phyloP scores from a whole-genome alignment of 352 stramenopile species.

The Plasmopara viticola region DNA sequence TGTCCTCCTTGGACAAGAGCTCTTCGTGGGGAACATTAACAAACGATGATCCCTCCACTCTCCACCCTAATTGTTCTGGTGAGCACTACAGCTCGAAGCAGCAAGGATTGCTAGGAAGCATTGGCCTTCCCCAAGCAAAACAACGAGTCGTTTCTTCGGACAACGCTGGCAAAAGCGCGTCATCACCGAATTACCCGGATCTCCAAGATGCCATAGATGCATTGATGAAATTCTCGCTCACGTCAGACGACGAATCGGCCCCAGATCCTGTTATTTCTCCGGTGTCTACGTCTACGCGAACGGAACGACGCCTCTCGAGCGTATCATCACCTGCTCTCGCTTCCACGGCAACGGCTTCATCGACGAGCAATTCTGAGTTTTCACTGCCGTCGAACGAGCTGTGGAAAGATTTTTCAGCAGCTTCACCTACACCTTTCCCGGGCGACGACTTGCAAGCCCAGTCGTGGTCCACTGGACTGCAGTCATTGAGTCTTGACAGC shows the following conservation, averaged over 20 bases:
- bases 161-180: slow-evolving; percentile 24
- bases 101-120: slow-evolving; percentile 31
- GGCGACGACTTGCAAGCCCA: slow-evolving; percentile 37
- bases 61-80: slow-evolving; percentile 53
- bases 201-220: slow-evolving; percentile 84
- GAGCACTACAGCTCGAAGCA: slow-evolving; percentile 35
- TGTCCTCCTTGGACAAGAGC: slow-evolving; percentile 58
- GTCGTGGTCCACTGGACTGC: slow-evolving; percentile 51
- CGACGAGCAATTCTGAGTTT: slow-evolving; percentile 43
- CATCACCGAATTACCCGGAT: slow-evolving; percentile 54
- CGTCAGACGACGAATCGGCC: slow-evolving; percentile 34
- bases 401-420: slow-evolving; percentile 71
- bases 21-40: slow-evolving; percentile 31
- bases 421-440: slow-evolving; percentile 19
- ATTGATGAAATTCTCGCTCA: slow-evolving; percentile 83
- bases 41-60: slow-evolving; percentile 14
- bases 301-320: slow-evolving; percentile 10
- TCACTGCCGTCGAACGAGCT: slow-evolving; percentile 58
- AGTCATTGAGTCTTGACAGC: slow-evolving; percentile 51
- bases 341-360: slow-evolving; percentile 7
- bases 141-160: slow-evolving; percentile 17
- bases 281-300: slow-evolving; percentile 11
- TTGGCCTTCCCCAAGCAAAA: slow-evolving; percentile 24
- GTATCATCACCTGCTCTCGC: slow-evolving; percentile 21
- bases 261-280: slow-evolving; percentile 29